Base-by-base conservation (phyloP, 31 red algal species). In the Odonthalia washingtoniensis region DNA sequence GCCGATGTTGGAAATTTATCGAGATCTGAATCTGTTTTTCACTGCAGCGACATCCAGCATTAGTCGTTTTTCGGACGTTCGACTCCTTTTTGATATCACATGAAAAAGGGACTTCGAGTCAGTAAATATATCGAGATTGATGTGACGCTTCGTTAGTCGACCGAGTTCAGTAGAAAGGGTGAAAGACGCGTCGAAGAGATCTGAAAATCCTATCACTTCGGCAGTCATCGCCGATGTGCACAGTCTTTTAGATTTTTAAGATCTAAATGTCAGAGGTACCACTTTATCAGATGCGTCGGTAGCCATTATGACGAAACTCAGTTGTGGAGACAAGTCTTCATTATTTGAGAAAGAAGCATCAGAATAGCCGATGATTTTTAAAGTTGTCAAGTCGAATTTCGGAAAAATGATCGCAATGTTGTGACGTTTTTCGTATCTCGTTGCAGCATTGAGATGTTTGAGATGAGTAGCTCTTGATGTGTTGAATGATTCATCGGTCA, bases 31-130 rank as follows among this genome's bases (percentile, higher is more conserved):
- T n/a, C n/a, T n/a, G n/a, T n/a, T n/a, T n/a, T n/a, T n/a, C n/a
- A n/a, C n/a, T n/a, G n/a, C n/a, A n/a, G 78, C 52, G 40, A 81
- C 67, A 36, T 30, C 78, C 16, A 65, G 40, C 78, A 81, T 65
- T 27, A 0, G 37, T 38, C 12, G 30, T 5, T 75, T 75, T 75
- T 37, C 72, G 5, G 21, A 75, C 28, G 46, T 81, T 65, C 45
- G 49, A 6, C 57, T 66, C 4, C 78, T 62, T 65, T 81, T 81
- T 39, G 4, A 32, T 26, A 81, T 81, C 3, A 81, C 16, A 81
- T 81, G 33, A 62, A 81, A 81, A 5, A 81, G 35, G 2, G 0
- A 65, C n/a, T 65, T 81, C 34, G 5, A 39, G 21, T 81, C 78
- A 4, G 45, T 81, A 26, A 81, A 0, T 24, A 63, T 5, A 24